Evolutionary conservation across 2,329 filamentous ascomycete genomes (phyloP), one percentile per base, ranked within the genome.

Genomic region (Fusarium sarcochroum): DNA sequence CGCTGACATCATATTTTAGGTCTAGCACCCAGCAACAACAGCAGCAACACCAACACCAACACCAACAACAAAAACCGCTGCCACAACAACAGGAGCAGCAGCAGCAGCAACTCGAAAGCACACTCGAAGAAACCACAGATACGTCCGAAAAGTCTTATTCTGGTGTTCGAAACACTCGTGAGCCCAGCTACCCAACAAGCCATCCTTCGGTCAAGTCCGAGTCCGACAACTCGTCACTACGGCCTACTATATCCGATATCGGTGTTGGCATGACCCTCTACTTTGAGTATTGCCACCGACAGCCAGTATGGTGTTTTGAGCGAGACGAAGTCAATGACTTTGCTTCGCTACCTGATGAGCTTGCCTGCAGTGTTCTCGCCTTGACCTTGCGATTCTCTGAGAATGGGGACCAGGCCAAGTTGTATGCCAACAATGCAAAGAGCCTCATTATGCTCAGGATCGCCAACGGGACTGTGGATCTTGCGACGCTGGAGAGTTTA

Each of bases 401-500:
- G 3, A 78, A 73, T 38, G 66, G 75, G 7, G 75, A 79, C 11
- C 75, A 78, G 45, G 52, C 76, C 14, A 77, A 76, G 56, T 53
- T 77, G 7, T 80, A 80, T 40, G 75, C 76, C 41, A 79, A 79
- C 48, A 79, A 76, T 74, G 84, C 79, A 40, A 81, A 75, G 75
- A 81, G 72, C 56, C 72, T 79, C 66, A 80, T 77, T 66, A 86
- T 85, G 83, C 77, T 84, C 7, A 82, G 83, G 20, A 81, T 86
- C 35, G 83, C 84, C 1, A 84, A 84, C 58, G 84, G 84, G 4
- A 80, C 82, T 0, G 84, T 86, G 4, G 81, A 83, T 50, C 73
- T 86, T 3, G 76, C 79, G 17, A 86, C 84, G 0, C 82, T 86
- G 5, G 83, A 86, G 65, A 85, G 83, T 65, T 66, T 86, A 9